These are phyloP conservation scores for Magnusiomyces magnusii DNA, from an alignment of 1,139 yeast species.

Conservation along the genomic window DNA sequence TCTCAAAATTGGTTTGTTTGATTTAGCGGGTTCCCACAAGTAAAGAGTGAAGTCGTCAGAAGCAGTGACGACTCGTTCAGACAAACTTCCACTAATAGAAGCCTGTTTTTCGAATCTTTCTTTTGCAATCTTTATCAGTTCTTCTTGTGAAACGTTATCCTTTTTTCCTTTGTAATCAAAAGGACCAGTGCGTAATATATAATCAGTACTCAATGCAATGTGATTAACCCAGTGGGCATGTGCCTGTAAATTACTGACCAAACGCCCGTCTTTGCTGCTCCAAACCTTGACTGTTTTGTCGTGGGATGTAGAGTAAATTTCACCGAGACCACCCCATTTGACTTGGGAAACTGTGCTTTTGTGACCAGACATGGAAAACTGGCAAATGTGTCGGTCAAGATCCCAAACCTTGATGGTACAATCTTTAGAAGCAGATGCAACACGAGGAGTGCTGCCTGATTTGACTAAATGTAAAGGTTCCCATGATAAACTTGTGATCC, in stretches of 20 bases:
- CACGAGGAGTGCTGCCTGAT: slow-evolving; percentile 57
- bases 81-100: slow-evolving; percentile 54
- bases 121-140: slow-evolving; percentile 48
- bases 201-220: slow-evolving; percentile 83
- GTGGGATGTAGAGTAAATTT: slow-evolving; percentile 85
- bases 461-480: slow-evolving; percentile 82
- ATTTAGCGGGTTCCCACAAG: slow-evolving; percentile 84
- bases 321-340: slow-evolving; percentile 90
- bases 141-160: slow-evolving; percentile 36
- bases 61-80: slow-evolving; percentile 87
- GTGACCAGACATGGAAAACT: slow-evolving; percentile 78
- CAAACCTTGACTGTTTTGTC: slow-evolving; percentile 92
- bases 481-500: slow-evolving; percentile 89
- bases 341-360: slow-evolving; percentile 86
- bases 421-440: slow-evolving; percentile 89
- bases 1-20: slow-evolving; percentile 75
- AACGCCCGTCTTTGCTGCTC: slow-evolving; percentile 75
- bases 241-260: slow-evolving; percentile 70
- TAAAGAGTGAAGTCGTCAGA: slow-evolving; percentile 98
- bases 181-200: slow-evolving; percentile 76
- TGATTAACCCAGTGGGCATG: slow-evolving; percentile 99
- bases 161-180: slow-evolving; percentile 53
- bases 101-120: slow-evolving; percentile 73
- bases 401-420: slow-evolving; percentile 92
- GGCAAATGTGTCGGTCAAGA: slow-evolving; percentile 58